phyloP scores from a whole-genome alignment of 2,329 filamentous ascomycete species.

The Chaetomium sp. region DNA sequence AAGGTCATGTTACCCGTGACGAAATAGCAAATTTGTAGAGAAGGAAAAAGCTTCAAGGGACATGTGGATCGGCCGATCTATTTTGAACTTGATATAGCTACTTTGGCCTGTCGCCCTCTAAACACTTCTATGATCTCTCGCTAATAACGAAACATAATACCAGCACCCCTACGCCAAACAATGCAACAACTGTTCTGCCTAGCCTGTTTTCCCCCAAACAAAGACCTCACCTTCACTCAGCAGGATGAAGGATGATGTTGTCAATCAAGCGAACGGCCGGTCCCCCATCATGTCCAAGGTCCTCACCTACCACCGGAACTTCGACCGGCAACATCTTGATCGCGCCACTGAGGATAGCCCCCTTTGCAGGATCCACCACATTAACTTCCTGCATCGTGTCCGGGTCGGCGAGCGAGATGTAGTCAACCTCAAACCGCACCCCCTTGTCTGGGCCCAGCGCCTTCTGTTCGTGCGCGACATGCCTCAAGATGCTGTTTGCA shows the following conservation, averaged over 20 bases:
- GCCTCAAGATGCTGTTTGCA: slow-evolving; percentile 55
- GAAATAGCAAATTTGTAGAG: too few species aligned
- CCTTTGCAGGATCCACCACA: slow-evolving; percentile 59
- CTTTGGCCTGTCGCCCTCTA: not conserved
- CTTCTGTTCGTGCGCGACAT: slow-evolving; percentile 54
- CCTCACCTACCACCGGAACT: slow-evolving; percentile 61
- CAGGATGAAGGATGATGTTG: slow-evolving; percentile 67
- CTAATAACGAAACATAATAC: not conserved
- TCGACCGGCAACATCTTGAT: slow-evolving; percentile 84
- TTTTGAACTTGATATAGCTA: not conserved
- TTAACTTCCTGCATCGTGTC: slow-evolving; percentile 75
- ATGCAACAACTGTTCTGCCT: slow-evolving; percentile 8
- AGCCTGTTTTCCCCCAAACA: too few species aligned
- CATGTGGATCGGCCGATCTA: too few species aligned
- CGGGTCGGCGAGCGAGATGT: slow-evolving; percentile 84
- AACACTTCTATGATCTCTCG: slow-evolving; percentile 5
- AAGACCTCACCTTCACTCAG: not conserved
- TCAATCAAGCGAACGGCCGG: slow-evolving; percentile 85
- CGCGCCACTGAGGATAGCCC: slow-evolving; percentile 83
- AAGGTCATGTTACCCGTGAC: too few species aligned
- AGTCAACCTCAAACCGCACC: slow-evolving; percentile 77
- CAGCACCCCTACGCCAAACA: slow-evolving; percentile 8
- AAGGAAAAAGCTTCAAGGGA: too few species aligned
- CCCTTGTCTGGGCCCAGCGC: slow-evolving; percentile 52
- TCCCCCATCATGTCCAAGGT: slow-evolving; percentile 64